Percentiles rank a stretch among this genome's conserved stretches.
phyloP scores from a whole-genome alignment of 2,329 filamentous ascomycete genomes.

The Metarhizium brunneum region DNA sequence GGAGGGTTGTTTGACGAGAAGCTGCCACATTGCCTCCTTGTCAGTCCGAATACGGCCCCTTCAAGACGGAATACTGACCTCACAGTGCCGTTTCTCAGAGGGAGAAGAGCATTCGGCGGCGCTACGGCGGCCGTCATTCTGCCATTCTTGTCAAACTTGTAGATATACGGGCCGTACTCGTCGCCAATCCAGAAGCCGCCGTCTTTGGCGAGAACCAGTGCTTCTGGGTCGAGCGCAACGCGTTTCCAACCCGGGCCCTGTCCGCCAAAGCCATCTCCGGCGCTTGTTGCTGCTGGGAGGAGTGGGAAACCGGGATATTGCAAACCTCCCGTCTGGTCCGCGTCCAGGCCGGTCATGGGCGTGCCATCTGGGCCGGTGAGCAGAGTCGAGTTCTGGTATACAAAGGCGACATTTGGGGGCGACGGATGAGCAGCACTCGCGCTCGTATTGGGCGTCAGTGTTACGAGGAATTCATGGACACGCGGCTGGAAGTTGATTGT shows the following conservation, averaged over 20 bases:
- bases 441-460: conserved; percentile 41
- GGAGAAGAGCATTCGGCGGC: conserved; percentile 55
- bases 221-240: conserved; percentile 57
- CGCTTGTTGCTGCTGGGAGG: conserved; percentile 54
- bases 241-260: conserved; percentile 48
- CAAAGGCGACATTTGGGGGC: conserved; percentile 50
- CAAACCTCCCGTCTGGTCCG: conserved; percentile 42
- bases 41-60: neutral
- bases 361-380: conserved; percentile 53
- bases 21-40: conserved; percentile 19
- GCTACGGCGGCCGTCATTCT: conserved; percentile 54
- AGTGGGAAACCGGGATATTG: conserved; percentile 49
- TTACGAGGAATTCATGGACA: conserved; percentile 58
- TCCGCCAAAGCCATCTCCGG: conserved; percentile 59
- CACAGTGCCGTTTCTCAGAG: conserved; percentile 47
- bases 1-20: conserved; percentile 59
- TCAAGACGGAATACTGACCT: conserved; percentile 8
- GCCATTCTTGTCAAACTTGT: conserved; percentile 51
- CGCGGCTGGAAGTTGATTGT: conserved; percentile 59
- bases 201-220: conserved; percentile 49
- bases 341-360: conserved; percentile 56
- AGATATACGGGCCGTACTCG: conserved; percentile 63
- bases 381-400: conserved; percentile 55
- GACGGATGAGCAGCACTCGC: conserved; percentile 45
- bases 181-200: conserved; percentile 61